These are phyloP conservation scores for Tremellales sp. DNA, from an alignment of 1,284 basidiomycete species.

Conservation along the genomic window DNA sequence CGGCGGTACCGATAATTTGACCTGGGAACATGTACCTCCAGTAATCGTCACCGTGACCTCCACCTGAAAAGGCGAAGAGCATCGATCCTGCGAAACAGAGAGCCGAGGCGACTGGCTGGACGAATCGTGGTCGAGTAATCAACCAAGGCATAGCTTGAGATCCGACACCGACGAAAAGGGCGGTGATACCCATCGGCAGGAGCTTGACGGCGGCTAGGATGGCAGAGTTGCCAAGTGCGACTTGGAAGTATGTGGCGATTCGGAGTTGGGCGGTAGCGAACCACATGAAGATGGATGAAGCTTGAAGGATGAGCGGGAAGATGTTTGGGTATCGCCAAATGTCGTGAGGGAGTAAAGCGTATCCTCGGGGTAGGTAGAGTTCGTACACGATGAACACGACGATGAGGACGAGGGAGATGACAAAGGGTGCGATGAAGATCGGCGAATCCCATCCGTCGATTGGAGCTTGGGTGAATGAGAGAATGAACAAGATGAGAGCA, in stretches of 20 bases:
- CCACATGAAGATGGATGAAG: conserved; percentile 35
- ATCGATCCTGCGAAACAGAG: conserved; percentile 37
- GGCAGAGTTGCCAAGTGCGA: conserved; percentile 30
- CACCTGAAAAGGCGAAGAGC: conserved; percentile 39
- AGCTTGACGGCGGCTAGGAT: conserved; percentile 43
- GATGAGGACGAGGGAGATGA: conserved; percentile 61
- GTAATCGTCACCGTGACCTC: conserved; percentile 40
- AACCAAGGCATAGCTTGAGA: conserved; percentile 36
- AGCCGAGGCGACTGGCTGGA: conserved; percentile 31
- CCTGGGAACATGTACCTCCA: conserved; percentile 44
- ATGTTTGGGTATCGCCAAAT: conserved; percentile 46
- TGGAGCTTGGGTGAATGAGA: conserved; percentile 43
- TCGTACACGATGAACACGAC: conserved; percentile 55
- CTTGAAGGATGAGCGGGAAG: conserved; percentile 38
- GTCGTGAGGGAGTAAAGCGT: conserved; percentile 42
- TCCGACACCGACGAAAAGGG: conserved; percentile 32
- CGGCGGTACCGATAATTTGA: conserved; percentile 37
- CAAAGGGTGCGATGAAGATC: conserved; percentile 43
- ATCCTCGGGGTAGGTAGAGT: conserved; percentile 29
- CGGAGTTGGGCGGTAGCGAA: conserved; percentile 43
- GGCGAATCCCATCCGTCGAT: conserved; percentile 38
- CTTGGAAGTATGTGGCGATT: conserved; percentile 44
- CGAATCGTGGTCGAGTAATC: conserved; percentile 37
- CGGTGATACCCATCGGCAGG: conserved; percentile 44
- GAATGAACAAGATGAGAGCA: conserved; percentile 41